phyloP scores from a whole-genome alignment of 495 filamentous ascomycete species.

The Diplogelasinospora grovesii region DNA sequence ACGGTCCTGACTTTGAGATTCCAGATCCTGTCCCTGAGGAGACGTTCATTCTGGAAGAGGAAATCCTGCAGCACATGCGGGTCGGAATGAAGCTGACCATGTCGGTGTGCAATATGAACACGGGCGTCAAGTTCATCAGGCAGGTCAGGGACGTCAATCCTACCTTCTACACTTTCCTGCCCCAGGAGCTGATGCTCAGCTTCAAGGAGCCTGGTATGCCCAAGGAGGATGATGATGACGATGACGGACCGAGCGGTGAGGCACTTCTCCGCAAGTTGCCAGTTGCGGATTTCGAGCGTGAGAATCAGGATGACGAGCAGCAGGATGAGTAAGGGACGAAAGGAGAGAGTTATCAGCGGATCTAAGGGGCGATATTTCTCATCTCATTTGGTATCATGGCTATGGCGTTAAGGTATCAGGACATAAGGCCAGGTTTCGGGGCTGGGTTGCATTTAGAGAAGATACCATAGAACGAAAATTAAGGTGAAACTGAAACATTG shows the following conservation, averaged over 20 bases:
- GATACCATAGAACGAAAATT: too few species aligned
- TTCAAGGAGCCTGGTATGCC: constrained; percentile 53
- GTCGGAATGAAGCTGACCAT: constrained; percentile 72
- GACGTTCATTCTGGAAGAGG: constrained; percentile 27
- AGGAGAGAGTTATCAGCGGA: too few species aligned
- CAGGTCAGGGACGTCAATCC: constrained; percentile 52
- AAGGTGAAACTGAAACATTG: too few species aligned
- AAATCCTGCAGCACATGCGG: constrained; percentile 53
- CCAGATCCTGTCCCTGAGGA: constrained; percentile 9
- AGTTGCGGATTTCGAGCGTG: neutral
- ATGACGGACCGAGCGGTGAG: constrained; percentile 4
- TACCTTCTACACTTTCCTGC: constrained; percentile 55
- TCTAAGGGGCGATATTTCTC: too few species aligned
- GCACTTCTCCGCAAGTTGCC: neutral
- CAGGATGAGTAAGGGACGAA: too few species aligned
- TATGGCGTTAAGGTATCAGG: too few species aligned
- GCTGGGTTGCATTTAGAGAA: too few species aligned
- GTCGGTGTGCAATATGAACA: constrained; percentile 54
- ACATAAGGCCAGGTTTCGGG: too few species aligned
- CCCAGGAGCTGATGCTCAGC: constrained; percentile 63
- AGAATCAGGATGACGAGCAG: neutral
- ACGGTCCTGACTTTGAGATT: constrained; percentile 8
- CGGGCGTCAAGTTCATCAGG: constrained; percentile 51
- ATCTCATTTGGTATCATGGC: too few species aligned
- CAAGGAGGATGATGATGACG: constrained; percentile 16